A percentile compares a stretch with the other conserved stretches of the same genome.
Evolutionary conservation across 805 yeast genomes (phyloP).

Genomic region (Candida argentea): DNA sequence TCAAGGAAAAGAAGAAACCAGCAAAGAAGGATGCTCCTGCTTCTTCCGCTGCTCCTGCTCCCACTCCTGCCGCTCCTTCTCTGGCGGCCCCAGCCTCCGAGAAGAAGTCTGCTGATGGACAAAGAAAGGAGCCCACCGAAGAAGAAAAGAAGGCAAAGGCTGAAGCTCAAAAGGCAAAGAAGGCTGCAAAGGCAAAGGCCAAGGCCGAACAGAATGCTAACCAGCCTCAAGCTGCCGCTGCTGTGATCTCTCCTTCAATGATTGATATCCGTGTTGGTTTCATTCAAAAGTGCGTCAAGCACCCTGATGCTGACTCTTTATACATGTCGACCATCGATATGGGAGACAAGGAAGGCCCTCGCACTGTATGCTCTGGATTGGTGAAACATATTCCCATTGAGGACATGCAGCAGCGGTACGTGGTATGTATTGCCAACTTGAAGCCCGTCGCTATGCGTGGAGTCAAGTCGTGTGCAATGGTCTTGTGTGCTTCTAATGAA

Average conservation of each 20-base stretch:
- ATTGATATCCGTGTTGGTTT: conserved; percentile 93
- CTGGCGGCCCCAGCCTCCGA: conserved; percentile 28
- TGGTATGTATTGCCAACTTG: conserved; percentile 87
- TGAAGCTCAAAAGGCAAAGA: conserved; percentile 54
- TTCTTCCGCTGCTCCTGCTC: conserved; percentile 16
- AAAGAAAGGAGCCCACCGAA: conserved; percentile 20
- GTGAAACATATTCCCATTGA: conserved; percentile 84
- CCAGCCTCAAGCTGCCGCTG: conserved; percentile 38
- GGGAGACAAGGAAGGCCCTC: conserved; percentile 95
- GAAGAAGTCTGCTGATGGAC: conserved; percentile 8
- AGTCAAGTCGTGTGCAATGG: conserved; percentile 92
- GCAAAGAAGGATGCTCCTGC: conserved; percentile 16
- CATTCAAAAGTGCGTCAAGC: conserved; percentile 92
- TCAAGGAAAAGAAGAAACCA: conserved; percentile 50
- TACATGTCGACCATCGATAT: conserved; percentile 94
- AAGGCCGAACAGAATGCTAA: conserved; percentile 41
- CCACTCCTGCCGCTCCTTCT: conserved; percentile 29
- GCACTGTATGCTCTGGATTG: conserved; percentile 96
- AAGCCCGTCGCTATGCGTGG: conserved; percentile 99
- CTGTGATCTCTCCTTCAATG: conserved; percentile 70
- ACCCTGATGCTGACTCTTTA: conserved; percentile 95
- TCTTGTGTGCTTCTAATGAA: conserved; percentile 80
- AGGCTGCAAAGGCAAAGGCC: conserved; percentile 53
- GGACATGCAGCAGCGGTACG: conserved; percentile 90
- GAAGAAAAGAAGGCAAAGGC: conserved; percentile 36